Evolutionary conservation across 2,329 filamentous ascomycete species (phyloP).

Genomic region (Diaporthe velutina): DNA sequence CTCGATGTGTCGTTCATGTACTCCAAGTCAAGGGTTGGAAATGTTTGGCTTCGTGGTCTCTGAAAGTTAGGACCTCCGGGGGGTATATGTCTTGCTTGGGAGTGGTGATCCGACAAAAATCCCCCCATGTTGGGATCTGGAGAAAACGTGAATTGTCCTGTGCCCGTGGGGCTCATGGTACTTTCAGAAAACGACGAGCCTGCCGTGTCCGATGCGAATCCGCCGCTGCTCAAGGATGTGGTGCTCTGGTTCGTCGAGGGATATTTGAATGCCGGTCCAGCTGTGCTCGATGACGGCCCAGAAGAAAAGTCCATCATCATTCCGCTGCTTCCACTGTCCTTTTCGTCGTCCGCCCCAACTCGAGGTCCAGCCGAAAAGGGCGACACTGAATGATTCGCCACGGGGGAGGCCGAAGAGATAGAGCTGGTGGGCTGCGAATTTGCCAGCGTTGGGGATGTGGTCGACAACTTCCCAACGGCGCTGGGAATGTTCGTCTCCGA

Average conservation of each 20-base stretch:
- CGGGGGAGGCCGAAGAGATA: constrained; percentile 81
- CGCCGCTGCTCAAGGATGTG: constrained; percentile 75
- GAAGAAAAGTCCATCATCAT: constrained; percentile 64
- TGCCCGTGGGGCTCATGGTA: constrained; percentile 79
- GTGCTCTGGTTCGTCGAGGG: constrained; percentile 73
- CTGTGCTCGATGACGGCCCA: constrained; percentile 50
- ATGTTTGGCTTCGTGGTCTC: constrained; percentile 88
- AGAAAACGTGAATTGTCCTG: constrained; percentile 80
- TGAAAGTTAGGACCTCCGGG: constrained; percentile 66
- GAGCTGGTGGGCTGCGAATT: constrained; percentile 73
- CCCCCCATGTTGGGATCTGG: constrained; percentile 78
- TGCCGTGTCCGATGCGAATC: constrained; percentile 71
- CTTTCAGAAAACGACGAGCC: constrained; percentile 78
- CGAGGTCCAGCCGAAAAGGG: constrained; percentile 68
- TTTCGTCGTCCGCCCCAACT: constrained; percentile 77
- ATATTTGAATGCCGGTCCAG: constrained; percentile 66
- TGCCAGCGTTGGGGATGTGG: constrained; percentile 66
- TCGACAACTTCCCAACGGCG: constrained; percentile 66
- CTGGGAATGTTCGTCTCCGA: constrained; percentile 81
- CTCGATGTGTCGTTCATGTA: constrained; percentile 58
- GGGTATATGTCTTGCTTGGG: constrained; percentile 47
- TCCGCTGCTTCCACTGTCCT: constrained; percentile 60
- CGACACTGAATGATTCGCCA: constrained; percentile 74
- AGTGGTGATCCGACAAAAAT: constrained; percentile 64
- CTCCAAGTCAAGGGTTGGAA: constrained; percentile 78